Base-by-base conservation (phyloP, 139 green algal genomes). In the Volvox africanus region DNA sequence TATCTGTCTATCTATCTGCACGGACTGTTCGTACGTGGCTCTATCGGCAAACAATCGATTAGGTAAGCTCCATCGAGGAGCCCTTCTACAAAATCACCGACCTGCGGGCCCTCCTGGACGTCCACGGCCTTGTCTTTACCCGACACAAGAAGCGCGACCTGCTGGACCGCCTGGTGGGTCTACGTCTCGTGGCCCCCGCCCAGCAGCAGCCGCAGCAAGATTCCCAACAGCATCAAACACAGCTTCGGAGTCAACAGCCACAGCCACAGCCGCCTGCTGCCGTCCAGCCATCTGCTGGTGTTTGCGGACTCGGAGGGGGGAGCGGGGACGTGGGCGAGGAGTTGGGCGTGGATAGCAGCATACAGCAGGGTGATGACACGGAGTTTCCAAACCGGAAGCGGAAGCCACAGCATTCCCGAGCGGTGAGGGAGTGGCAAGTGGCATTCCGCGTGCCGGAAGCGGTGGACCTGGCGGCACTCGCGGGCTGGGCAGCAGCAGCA, bases 1-100 rank as follows among this genome's bases (percentile, higher is more conserved):
- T 55, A 55, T 9, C 44, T 55, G 9, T 9, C 44, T 55, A 55
- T 5, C 44, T 5, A 55, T 55, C 44, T 55, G 44, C 9, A 55
- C 44, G 44, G 44, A 55, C 44, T 9, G 5, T 55, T 55, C 9
- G 44, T 55, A 55, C 44, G 9, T 55, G 44, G 44, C 5, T 55
- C 44, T 9, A 55, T 55, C 44, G 44, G 5, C 44, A 55, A n/a
- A 55, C 9, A 55, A 55, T 55, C 9, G 44, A 30, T 73, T 32
- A 88, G 82, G 82, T 88, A 35, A 83, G 78, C 26, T 24, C 80
- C 3, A 87, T 94, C 22, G 92, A 95, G 76, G 83, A 92, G 71
- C 76, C 87, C 30, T 91, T 88, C 37, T 94, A 87, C 85, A 92
- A 89, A 55, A 50, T 95, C 12, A 26, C n/a, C 26, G 92, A 94